Evolutionary conservation across 1,139 yeast genomes (phyloP), one percentile per base, ranked within the genome.

Genomic region (Pichia sp.): DNA sequence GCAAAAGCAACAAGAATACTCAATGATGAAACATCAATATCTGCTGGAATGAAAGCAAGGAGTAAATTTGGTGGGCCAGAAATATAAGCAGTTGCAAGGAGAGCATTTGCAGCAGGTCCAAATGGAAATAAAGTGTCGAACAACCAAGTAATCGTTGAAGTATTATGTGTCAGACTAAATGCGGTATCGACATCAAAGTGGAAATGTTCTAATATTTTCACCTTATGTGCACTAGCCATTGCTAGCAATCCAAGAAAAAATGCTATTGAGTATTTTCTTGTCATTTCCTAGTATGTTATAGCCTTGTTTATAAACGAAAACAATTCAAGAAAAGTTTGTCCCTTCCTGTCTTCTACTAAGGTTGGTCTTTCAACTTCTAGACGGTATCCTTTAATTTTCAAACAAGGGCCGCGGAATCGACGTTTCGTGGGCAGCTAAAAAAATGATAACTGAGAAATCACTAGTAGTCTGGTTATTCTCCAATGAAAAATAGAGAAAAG

Each of bases 1-100:
- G 88, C 86, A 61, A 80, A 79, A 34, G 83, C 67, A 3, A 79
- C 82, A 42, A 79, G 57, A 25, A 71, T 55, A 14, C 74, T 66
- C 30, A 77, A 60, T 33, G 68, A 58, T 4, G 69, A 58, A 4
- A 76, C 71, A 43, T 71, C 63, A 39, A 74, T 71, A 15, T 62
- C 51, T 1, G 67, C 55, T 3, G 84, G 84, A 34, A 77, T 67
- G 45, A 71, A 55, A 0, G 72, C 71, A 21, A 79, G 60, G 25
- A 78, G 58, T 33, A 76, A 50, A 51, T 74, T 76, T 28, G 88
- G 84, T 6, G 81, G 72, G 0, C 81, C 74, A 6, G 83, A 75
- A 34, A 79, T 72, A 51, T 75, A 69, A 0, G 77, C 57, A 0
- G 84, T 77, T 2, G 86, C 85, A 32, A 79, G 53, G 9, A 80